Conservation (phyloP, 176 grass and related monocot species). For the Lolium rigidum region DNA sequence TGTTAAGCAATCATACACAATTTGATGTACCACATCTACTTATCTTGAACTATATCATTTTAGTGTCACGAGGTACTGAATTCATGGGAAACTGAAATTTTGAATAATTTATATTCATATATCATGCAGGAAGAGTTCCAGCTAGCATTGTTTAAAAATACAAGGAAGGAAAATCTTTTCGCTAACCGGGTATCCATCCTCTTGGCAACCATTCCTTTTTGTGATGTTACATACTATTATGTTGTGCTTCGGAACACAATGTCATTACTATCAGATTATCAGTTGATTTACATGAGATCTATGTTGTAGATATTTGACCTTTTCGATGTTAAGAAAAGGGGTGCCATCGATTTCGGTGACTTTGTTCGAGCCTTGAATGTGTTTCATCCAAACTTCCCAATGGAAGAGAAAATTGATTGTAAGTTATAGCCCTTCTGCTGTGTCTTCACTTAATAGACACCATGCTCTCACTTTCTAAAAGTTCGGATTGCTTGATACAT, state of each 20-base stretch:
- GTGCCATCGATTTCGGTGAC: slow-evolving; percentile 89
- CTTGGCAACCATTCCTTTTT: slow-evolving; percentile 28
- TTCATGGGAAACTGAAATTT: background rate
- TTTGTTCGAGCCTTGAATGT: slow-evolving; percentile 93
- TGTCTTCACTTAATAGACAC: background rate
- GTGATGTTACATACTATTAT: slow-evolving; percentile 5
- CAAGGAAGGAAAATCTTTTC: slow-evolving; percentile 93
- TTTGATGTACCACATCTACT: background rate
- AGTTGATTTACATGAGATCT: slow-evolving; percentile 34
- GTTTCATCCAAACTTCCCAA: slow-evolving; percentile 88
- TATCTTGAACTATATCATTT: slow-evolving; percentile 8
- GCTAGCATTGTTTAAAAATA: slow-evolving; percentile 91
- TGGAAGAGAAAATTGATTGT: slow-evolving; percentile 99
- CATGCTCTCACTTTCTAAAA: slow-evolving; percentile 40
- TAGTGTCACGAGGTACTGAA: background rate
- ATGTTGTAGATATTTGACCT: slow-evolving; percentile 85
- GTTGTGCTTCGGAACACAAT: slow-evolving; percentile 4
- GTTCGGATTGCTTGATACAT: slow-evolving; percentile 40
- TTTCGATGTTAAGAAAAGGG: slow-evolving; percentile 96
- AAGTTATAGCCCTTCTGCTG: slow-evolving; percentile 43
- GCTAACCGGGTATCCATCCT: slow-evolving; percentile 74
- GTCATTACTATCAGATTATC: background rate
- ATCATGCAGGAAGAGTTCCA: slow-evolving; percentile 89
- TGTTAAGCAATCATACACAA: background rate
- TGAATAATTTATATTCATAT: slow-evolving; percentile 25